These are phyloP conservation scores for Rhexocercosporidium sp. DNA, from an alignment of 2,329 filamentous ascomycete genomes.

Conservation along the genomic window DNA sequence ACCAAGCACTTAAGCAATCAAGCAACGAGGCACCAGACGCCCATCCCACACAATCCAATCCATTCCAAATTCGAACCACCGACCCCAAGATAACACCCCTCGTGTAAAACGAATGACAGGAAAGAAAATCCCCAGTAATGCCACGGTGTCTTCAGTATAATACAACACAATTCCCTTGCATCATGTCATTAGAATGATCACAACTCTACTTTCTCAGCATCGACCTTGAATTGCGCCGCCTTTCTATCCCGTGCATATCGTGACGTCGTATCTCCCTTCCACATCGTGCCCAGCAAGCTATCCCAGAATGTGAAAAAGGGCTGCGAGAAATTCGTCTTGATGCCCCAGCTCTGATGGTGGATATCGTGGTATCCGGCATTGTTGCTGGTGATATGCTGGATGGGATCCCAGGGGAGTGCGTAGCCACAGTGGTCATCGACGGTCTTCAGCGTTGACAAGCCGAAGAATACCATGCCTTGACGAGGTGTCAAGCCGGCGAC, in stretches of 20 bases:
- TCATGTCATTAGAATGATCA: not conserved
- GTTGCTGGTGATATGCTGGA: conserved; percentile 91
- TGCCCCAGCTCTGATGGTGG: conserved; percentile 98
- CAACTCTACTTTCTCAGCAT: conserved; percentile 35
- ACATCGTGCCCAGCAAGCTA: conserved; percentile 70
- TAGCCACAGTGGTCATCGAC: conserved; percentile 98
- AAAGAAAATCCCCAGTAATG: not conserved
- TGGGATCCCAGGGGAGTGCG: conserved; percentile 90
- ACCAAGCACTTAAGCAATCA: not conserved
- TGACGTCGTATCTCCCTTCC: conserved; percentile 38
- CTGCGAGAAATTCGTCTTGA: conserved; percentile 93
- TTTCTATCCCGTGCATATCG: conserved; percentile 39
- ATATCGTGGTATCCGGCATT: conserved; percentile 98
- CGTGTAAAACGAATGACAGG: conserved; percentile 4
- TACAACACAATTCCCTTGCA: not conserved
- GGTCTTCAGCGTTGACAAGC: conserved; percentile 89
- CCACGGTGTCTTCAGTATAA: not conserved
- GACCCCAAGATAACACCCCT: not conserved
- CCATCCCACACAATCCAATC: conserved; percentile 8
- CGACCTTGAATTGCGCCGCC: conserved; percentile 38
- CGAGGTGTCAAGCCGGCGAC: conserved; percentile 80
- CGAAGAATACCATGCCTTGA: conserved; percentile 90
- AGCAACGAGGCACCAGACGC: not conserved
- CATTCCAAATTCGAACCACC: not conserved
- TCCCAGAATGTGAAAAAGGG: conserved; percentile 98